phyloP scores from a whole-genome alignment of 164 flowering plant genomes.

The Euptelea pleiosperma region DNA sequence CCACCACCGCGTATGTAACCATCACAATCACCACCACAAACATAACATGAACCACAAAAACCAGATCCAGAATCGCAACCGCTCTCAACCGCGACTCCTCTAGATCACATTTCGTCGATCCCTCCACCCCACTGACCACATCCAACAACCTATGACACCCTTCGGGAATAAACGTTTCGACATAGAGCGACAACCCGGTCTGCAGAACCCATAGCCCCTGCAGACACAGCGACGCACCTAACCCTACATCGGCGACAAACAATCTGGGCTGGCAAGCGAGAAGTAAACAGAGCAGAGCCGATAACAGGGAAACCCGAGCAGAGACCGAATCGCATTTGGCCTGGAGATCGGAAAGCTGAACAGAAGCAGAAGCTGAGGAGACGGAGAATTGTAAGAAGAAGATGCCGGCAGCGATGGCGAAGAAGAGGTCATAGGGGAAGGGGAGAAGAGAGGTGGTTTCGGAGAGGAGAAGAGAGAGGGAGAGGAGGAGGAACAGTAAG shows the following conservation, averaged over 20 bases:
- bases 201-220: constrained; percentile 88
- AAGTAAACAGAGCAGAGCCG: constrained; percentile 44
- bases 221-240: constrained; percentile 54
- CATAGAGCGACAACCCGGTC: constrained; percentile 78
- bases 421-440: constrained; percentile 67
- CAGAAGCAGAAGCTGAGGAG: constrained; percentile 48
- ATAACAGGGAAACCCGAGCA: constrained; percentile 45
- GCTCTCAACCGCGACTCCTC: constrained; percentile 82
- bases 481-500: constrained; percentile 64
- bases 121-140: constrained; percentile 77
- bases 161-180: constrained; percentile 82
- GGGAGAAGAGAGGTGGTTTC: constrained; percentile 57
- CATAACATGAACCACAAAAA: constrained; percentile 52
- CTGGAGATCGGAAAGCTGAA: constrained; percentile 63
- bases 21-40: constrained; percentile 59
- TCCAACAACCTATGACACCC: constrained; percentile 87
- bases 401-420: constrained; percentile 53
- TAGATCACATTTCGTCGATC: constrained; percentile 87
- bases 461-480: constrained; percentile 58
- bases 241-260: constrained; percentile 59
- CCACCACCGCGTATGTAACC: constrained; percentile 43
- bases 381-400: constrained; percentile 61
- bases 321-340: constrained; percentile 66
- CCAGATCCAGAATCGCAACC: constrained; percentile 70
- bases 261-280: constrained; percentile 55